Percentiles rank a stretch among this genome's conserved stretches.
Evolutionary conservation across 805 yeast genomes (phyloP).

Genomic region (Candida maris): DNA sequence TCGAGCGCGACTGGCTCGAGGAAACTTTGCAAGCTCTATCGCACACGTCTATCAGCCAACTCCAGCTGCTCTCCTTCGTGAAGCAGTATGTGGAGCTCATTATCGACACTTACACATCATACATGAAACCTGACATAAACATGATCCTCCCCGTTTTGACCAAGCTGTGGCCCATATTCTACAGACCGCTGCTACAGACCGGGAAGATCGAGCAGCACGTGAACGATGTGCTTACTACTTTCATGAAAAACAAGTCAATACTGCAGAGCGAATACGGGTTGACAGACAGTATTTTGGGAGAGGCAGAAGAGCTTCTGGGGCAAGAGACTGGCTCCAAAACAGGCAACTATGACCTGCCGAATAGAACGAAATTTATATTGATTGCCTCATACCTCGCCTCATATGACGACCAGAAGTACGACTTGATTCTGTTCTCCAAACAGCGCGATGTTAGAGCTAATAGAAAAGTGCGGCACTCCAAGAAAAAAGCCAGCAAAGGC

Average conservation of each 20-base stretch:
- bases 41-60: conserved; percentile 4
- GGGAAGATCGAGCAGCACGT: conserved; percentile 18
- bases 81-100: conserved; percentile 40
- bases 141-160: conserved; percentile 30
- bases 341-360: conserved; percentile 46
- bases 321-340: conserved; percentile 2
- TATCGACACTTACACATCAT: conserved; percentile 42
- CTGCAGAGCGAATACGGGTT: conserved; percentile 25
- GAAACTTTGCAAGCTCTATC: conserved; percentile 1
- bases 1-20: conserved; percentile 14
- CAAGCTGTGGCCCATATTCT: conserved; percentile 30
- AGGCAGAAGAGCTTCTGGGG: conserved; percentile 1
- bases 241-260: conserved; percentile 22
- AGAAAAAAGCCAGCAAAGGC: conserved; percentile 22
- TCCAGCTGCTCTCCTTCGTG: conserved; percentile 19
- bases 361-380: conserved; percentile 63
- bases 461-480: conserved; percentile 31
- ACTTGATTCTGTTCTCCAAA: conserved; percentile 65
- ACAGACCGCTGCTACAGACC: conserved; percentile 20
- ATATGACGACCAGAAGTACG: conserved; percentile 64
- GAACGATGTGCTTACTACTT: conserved; percentile 29
- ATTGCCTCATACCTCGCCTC: conserved; percentile 85
- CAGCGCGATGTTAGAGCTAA: conserved; percentile 46
- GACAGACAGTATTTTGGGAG: conserved; percentile 18
- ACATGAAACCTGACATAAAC: conserved; percentile 42